Percentiles rank a stretch among this genome's conserved stretches.
Conservation (phyloP, 139 green algal genomes). For the Chlamydomonas sphaeroides region DNA sequence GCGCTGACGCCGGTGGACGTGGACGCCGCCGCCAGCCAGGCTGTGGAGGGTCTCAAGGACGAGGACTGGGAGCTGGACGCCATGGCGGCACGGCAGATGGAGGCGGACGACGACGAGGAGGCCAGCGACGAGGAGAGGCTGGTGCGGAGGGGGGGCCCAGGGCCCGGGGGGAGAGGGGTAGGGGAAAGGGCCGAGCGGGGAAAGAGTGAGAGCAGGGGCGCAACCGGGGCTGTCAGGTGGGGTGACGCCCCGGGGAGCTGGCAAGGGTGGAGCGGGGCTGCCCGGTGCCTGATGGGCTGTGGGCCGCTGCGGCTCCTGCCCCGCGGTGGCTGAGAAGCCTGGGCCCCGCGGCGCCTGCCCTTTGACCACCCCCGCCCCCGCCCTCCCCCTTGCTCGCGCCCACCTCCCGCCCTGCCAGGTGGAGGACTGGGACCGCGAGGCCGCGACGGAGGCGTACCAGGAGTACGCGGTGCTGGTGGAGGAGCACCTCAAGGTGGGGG, state of each 20-base stretch:
- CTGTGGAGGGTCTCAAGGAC: slow-evolving; percentile 47
- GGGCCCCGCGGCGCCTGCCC: too few relatives aligned
- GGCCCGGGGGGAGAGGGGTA: too few relatives aligned
- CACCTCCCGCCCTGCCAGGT: slow-evolving; percentile 25
- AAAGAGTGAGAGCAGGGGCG: too few relatives aligned
- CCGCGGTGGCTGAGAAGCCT: too few relatives aligned
- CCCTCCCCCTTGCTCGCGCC: background rate
- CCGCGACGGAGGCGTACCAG: slow-evolving; percentile 64
- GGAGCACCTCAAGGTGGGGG: slow-evolving; percentile 29
- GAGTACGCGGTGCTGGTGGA: slow-evolving; percentile 55
- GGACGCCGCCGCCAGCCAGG: slow-evolving; percentile 34
- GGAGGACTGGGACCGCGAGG: slow-evolving; percentile 75
- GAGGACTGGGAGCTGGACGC: slow-evolving; percentile 76
- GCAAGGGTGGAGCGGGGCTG: too few relatives aligned
- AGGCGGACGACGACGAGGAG: slow-evolving; percentile 63
- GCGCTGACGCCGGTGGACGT: slow-evolving; percentile 50
- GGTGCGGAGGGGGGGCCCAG: too few relatives aligned
- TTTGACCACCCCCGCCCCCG: background rate
- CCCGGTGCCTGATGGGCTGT: too few relatives aligned
- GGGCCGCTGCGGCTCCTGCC: too few relatives aligned
- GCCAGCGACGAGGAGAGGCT: slow-evolving; percentile 64
- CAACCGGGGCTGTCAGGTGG: too few relatives aligned
- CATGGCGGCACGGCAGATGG: slow-evolving; percentile 68
- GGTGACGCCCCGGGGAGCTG: too few relatives aligned
- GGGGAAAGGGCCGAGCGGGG: too few relatives aligned